A percentile compares a stretch with the other conserved stretches of the same genome.
These are phyloP conservation scores for Xylariaceae sp. DNA, from an alignment of 2,329 filamentous ascomycete species.

Conservation along the genomic window DNA sequence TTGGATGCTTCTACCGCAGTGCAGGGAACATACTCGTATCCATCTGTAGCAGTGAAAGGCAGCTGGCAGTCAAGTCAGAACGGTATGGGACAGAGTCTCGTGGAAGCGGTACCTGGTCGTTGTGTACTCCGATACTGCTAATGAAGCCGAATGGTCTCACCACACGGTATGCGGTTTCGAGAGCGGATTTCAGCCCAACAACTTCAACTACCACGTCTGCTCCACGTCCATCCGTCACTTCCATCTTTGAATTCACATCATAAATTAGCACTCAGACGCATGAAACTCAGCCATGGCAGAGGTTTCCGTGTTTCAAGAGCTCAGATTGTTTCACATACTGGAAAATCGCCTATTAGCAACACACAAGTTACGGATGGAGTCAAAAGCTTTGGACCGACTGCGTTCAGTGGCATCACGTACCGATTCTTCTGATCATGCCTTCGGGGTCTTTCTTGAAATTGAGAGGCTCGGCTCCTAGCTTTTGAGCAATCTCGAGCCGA, in stretches of 20 bases:
- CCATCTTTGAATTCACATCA: constrained; percentile 39
- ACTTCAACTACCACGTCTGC: constrained; percentile 84
- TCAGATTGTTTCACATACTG: too few species aligned
- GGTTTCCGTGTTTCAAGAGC: too few species aligned
- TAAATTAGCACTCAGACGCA: too few species aligned
- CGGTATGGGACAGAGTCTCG: background rate
- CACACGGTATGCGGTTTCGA: constrained; percentile 69
- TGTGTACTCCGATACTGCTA: constrained; percentile 74
- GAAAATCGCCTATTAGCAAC: too few species aligned
- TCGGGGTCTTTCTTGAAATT: constrained; percentile 70
- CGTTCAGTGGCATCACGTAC: too few species aligned
- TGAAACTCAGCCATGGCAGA: too few species aligned
- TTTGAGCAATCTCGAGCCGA: constrained; percentile 69
- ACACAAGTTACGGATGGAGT: too few species aligned
- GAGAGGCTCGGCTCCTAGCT: constrained; percentile 76
- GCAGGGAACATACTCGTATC: constrained; percentile 46
- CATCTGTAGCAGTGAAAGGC: constrained; percentile 64
- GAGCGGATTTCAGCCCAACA: constrained; percentile 66
- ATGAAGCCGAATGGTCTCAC: constrained; percentile 71
- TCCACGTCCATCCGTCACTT: constrained; percentile 74
- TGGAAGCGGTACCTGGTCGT: constrained; percentile 58
- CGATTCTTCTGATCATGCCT: constrained; percentile 63
- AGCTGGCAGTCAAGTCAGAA: constrained; percentile 46
- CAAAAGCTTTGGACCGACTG: too few species aligned
- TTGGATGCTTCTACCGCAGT: background rate